Percentiles rank a stretch among this genome's conserved stretches.
These are phyloP conservation scores for Penicillium egyptiacum DNA, from an alignment of 495 filamentous ascomycete genomes.

Conservation along the genomic window DNA sequence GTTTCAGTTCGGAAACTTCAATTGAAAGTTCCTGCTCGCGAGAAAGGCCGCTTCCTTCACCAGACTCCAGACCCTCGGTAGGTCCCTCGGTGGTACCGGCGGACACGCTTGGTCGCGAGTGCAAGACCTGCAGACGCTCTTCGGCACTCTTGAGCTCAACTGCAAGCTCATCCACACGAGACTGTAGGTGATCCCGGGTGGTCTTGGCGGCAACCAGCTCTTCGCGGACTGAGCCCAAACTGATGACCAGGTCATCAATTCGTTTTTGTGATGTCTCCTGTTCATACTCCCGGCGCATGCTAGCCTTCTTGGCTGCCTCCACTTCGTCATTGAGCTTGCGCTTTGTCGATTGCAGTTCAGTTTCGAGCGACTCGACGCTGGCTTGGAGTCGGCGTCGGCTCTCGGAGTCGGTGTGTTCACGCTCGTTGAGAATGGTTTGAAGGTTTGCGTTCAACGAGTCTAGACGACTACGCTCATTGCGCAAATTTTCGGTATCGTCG, in stretches of 20 bases:
- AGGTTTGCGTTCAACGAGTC: conserved; percentile 76
- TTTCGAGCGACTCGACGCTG: conserved; percentile 72
- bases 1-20: conserved; percentile 79
- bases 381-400: conserved; percentile 71
- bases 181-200: conserved; percentile 80
- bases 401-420: conserved; percentile 81
- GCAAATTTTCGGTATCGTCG: conserved; percentile 80
- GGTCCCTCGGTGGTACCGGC: conserved; percentile 37
- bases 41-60: conserved; percentile 54
- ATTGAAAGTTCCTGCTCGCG: conserved; percentile 84
- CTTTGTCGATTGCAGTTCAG: conserved; percentile 74
- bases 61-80: conserved; percentile 35
- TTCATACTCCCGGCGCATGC: conserved; percentile 84
- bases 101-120: conserved; percentile 64
- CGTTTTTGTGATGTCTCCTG: conserved; percentile 78
- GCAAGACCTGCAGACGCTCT: conserved; percentile 76
- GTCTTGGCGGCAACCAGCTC: conserved; percentile 82
- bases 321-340: conserved; percentile 80
- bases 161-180: conserved; percentile 80
- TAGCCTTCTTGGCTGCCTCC: conserved; percentile 76
- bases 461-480: conserved; percentile 77
- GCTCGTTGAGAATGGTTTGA: conserved; percentile 85
- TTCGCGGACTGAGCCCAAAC: conserved; percentile 73
- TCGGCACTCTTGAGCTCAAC: conserved; percentile 85
- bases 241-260: conserved; percentile 85